Percentiles rank a stretch among this genome's conserved stretches.
Evolutionary conservation across 768 basidiomycete genomes (phyloP).

Genomic region (Amanita pallidorosea): DNA sequence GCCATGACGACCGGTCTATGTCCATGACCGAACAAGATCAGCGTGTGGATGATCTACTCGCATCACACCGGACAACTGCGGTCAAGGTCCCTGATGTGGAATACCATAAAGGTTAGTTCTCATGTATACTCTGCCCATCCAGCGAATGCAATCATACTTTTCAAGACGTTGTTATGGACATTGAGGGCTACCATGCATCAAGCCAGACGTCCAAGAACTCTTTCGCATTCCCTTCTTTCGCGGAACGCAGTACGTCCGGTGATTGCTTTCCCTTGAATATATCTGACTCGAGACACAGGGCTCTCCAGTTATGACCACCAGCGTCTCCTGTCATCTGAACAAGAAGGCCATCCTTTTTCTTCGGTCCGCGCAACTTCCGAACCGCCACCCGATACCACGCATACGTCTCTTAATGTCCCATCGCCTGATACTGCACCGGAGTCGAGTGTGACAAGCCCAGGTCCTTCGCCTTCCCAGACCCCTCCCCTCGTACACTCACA

Average conservation of each 20-base stretch:
- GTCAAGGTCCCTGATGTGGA: constrained; percentile 14
- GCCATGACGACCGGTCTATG: constrained; percentile 11
- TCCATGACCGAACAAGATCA: constrained; percentile 28
- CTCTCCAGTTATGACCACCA: constrained; percentile 4
- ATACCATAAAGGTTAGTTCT: constrained; percentile 28
- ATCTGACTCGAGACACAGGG: constrained; percentile 7
- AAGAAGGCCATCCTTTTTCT: constrained; percentile 8
- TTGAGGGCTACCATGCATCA: constrained; percentile 57
- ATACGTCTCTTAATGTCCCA: not conserved
- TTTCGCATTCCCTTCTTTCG: constrained; percentile 1
- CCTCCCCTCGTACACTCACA: constrained; percentile 3
- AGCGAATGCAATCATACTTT: not conserved
- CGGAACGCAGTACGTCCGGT: not conserved
- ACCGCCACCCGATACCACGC: constrained; percentile 39
- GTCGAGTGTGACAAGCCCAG: constrained; percentile 4
- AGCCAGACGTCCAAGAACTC: constrained; percentile 29
- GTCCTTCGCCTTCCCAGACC: constrained; percentile 4
- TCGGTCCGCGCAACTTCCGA: constrained; percentile 47
- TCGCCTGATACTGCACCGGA: not conserved
- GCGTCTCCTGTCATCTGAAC: not conserved
- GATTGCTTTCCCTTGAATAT: not conserved
- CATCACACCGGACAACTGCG: too few relatives aligned
- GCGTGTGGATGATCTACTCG: constrained; percentile 34
- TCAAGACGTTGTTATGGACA: constrained; percentile 73
- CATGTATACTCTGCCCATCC: not conserved